Evolutionary conservation across 371 early-diverging fungal species (phyloP).

Genomic region (Catenaria anguillulae): DNA sequence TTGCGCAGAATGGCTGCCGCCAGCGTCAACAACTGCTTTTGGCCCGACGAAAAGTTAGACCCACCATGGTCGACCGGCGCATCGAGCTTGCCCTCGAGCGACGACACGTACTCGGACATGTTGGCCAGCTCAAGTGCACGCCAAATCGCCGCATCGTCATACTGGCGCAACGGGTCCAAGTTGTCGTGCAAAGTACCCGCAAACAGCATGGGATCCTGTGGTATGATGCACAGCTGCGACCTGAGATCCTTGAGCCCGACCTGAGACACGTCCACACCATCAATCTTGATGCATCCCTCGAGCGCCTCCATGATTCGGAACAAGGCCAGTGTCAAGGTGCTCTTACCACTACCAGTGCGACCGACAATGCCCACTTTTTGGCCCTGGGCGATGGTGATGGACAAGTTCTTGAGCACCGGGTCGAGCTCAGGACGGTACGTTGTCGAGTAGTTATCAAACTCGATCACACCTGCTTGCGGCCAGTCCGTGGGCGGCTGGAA

Average conservation of each 20-base stretch:
- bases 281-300: slow-evolving; percentile 52
- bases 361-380: slow-evolving; percentile 16
- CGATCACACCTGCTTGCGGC: slow-evolving; percentile 25
- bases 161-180: too few relatives aligned
- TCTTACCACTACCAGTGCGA: slow-evolving; percentile 47
- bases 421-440: slow-evolving; percentile 23
- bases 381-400: slow-evolving; percentile 18
- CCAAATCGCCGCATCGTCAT: slow-evolving; percentile 53
- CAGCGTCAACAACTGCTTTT: too few relatives aligned
- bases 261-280: slow-evolving; percentile 56
- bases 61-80: too few relatives aligned
- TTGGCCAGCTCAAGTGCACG: too few relatives aligned
- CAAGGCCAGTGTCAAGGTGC: slow-evolving; percentile 53
- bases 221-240: neutral
- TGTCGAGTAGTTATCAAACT: slow-evolving; percentile 21
- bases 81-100: too few relatives aligned
- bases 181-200: too few relatives aligned
- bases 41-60: too few relatives aligned
- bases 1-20: too few relatives aligned
- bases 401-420: slow-evolving; percentile 22
- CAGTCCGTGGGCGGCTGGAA: slow-evolving; percentile 14
- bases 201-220: slow-evolving; percentile 92
- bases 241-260: slow-evolving; percentile 28
- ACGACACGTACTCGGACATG: too few relatives aligned
- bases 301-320: slow-evolving; percentile 58